Evolutionary conservation across 257 asterid species (phyloP).

Genomic region (Verbena officinalis): DNA sequence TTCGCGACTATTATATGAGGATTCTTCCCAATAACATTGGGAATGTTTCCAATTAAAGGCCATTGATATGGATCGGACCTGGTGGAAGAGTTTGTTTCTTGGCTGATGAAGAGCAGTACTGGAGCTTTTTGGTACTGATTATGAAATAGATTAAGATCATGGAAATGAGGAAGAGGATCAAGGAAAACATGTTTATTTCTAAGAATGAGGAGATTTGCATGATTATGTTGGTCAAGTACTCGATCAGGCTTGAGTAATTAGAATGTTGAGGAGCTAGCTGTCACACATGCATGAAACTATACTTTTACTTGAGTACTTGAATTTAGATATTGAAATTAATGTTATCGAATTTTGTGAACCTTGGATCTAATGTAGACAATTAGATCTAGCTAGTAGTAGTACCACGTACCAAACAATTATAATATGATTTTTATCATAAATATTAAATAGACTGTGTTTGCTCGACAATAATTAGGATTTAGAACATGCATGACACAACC

Average conservation of each 20-base stretch:
- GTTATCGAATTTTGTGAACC: no score
- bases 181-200: background rate
- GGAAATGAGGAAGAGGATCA: constrained; percentile 14
- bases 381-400: no score
- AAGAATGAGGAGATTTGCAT: no score
- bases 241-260: no score
- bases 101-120: background rate
- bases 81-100: constrained; percentile 42
- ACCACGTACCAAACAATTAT: background rate
- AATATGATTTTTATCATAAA: background rate
- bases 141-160: constrained; percentile 22
- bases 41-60: constrained; percentile 50
- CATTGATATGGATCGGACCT: constrained; percentile 53
- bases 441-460: background rate
- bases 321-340: no score
- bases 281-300: no score
- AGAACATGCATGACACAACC: no score
- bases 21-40: constrained; percentile 31
- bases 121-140: background rate
- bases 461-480: background rate
- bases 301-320: no score
- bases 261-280: no score
- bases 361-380: no score
- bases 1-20: constrained; percentile 44
- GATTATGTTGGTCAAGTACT: no score